Evolutionary conservation across 2,329 filamentous ascomycete genomes (phyloP), one percentile per base, ranked within the genome.

Genomic region (Emergomyces africanus): DNA sequence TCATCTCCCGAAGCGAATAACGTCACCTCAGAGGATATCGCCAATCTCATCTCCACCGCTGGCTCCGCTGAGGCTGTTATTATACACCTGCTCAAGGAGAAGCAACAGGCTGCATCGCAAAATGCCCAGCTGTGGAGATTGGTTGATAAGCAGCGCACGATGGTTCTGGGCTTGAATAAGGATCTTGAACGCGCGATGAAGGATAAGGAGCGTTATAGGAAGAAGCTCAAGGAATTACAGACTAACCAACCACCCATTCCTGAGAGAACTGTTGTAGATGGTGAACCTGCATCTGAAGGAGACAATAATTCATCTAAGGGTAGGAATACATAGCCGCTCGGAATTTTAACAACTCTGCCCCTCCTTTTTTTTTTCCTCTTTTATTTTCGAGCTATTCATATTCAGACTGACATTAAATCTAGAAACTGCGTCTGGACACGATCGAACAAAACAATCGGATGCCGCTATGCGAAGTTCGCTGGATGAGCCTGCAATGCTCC

Each of bases 81-180:
- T 61, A 83, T 90, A 65, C 89, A 94, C 67, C 77, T 99, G 55
- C 76, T 96, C 63, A 95, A 89, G 70, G 94, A 99, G 70, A 97
- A 96, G 72, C 85, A 92, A 63, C 88, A 89, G 54, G 88, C 90
- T 58, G 83, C 89, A 5, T 87, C 89, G 65, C 94, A 97, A 69
- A 97, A 97, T 70, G 80, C 86, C 20, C 92, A 99, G 71, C 76
- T 99, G 67, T 99, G 94, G 94, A 86, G 90, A 56, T 77, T 99
- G 53, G 90, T 99, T 55, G 92, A 97, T 72, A 97, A 99, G 76
- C 94, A 99, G 73, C 82, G 92, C 62, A 85, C 90, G 18, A 91
- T 99, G 85, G 90, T 99, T 58, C 74, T 96, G 23, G 92, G 91
- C 8, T 79, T 99, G 63, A 96, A 97, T 69, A 95, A 94, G 72